Base-by-base conservation (phyloP, 768 basidiomycete species). In the Mycena alexandri region DNA sequence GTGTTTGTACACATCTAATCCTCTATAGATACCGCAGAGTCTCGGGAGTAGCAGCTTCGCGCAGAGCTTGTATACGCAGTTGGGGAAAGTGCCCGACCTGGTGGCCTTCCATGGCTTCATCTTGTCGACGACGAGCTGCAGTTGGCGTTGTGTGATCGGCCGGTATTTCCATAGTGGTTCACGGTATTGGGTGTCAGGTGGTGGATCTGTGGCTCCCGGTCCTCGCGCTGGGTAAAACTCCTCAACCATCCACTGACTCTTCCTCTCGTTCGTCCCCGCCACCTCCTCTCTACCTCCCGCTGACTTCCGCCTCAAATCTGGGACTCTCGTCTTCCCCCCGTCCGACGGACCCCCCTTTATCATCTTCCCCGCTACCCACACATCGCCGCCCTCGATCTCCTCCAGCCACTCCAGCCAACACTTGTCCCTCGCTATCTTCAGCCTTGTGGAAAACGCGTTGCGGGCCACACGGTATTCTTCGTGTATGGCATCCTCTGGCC, bases 31-130 rank as follows among this genome's bases (percentile, higher is more conserved):
- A 14, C 38, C 50, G n/a, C 36, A 48, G 6, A 79, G 69, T 21
- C 70, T 54, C 3, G 62, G 67, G 1, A 59, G 54, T 0, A 75
- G 66, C 2, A 65, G 6, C 38, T 59, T 34, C 0, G 54, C 43
- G 25, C 71, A 72, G 5, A 69, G 33, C 11, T 69, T 69, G 25
- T 78, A 64, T 0, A 79, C 68, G 2, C 71, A 41, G 44, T 79
- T 78, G 0, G 73, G 72, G 9, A 75, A 73, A 0, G 56, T 56
- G 2, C 67, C 73, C 0, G 75, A 74, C 1, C 77, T 76, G 3
- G 75, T 71, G 0, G 76, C 79, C 63, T 79, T 80, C 70, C 73
- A 74, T 0, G 73, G 66, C 13, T 69, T 69, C 14, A 79, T 71
- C 1, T 61, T 43, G 0, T 33, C 19, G 11, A 79, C 72, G 0